Conservation (phyloP, 192 early-diverging fungal species). For the Cladochytrium replicatum region DNA sequence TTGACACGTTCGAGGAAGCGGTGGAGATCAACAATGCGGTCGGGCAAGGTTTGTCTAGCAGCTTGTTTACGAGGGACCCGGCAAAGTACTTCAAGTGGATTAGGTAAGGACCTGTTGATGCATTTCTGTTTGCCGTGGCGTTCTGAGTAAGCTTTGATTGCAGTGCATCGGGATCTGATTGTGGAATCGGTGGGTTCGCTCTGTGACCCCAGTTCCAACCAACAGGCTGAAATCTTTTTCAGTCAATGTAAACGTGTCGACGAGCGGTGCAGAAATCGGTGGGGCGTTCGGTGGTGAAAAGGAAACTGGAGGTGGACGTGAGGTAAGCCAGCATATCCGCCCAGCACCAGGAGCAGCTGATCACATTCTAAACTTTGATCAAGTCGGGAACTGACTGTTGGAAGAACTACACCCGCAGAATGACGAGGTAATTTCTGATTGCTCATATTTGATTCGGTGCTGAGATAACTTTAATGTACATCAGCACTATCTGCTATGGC, state of each 20-base stretch:
- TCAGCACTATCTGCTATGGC: slow-evolving; percentile 76
- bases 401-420: slow-evolving; percentile 84
- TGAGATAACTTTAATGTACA: slow-evolving; percentile 8
- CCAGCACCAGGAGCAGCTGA: neutral
- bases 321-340: slow-evolving; percentile 3
- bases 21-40: slow-evolving; percentile 84
- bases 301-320: slow-evolving; percentile 90
- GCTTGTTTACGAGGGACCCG: slow-evolving; percentile 73
- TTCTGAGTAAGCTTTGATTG: slow-evolving; percentile 1
- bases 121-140: neutral
- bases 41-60: slow-evolving; percentile 74
- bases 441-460: neutral
- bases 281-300: slow-evolving; percentile 97
- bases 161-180: slow-evolving; percentile 75
- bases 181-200: slow-evolving; percentile 36
- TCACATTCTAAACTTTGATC: neutral
- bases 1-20: slow-evolving; percentile 69
- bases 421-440: slow-evolving; percentile 42
- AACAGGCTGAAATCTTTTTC: slow-evolving; percentile 16
- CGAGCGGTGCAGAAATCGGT: slow-evolving; percentile 94
- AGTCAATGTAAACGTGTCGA: slow-evolving; percentile 93
- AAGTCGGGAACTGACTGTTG: slow-evolving; percentile 81
- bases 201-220: neutral
- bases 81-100: slow-evolving; percentile 86
- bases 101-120: slow-evolving; percentile 25